phyloP scores from a whole-genome alignment of 257 asterid genomes.

The Solanum sparsipilum region DNA sequence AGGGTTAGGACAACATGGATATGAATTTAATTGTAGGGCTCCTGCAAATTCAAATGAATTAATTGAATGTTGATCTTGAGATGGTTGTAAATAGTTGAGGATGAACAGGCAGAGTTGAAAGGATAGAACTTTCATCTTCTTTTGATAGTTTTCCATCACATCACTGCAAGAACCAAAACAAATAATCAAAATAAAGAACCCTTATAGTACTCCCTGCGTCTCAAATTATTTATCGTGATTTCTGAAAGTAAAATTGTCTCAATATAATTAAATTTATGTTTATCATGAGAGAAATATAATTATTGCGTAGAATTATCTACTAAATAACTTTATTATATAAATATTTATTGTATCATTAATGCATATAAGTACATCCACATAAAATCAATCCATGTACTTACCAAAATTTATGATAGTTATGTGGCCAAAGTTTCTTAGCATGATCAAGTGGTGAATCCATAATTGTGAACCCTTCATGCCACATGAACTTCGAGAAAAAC shows the following conservation, averaged over 20 bases:
- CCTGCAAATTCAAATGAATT: slow-evolving; percentile 23
- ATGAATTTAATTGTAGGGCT: slow-evolving; percentile 39
- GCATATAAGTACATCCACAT: neutral
- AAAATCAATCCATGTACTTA: slow-evolving; percentile 23
- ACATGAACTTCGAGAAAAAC: neutral
- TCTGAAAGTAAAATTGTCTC: neutral
- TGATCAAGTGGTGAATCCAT: neutral
- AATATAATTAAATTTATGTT: neutral
- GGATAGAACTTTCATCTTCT: neutral
- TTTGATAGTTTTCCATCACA: neutral
- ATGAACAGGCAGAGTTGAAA: neutral
- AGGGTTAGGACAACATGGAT: neutral
- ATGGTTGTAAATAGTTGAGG: neutral
- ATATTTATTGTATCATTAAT: neutral
- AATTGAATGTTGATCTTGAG: neutral
- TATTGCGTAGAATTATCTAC: too few species aligned
- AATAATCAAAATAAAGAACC: neutral
- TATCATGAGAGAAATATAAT: neutral
- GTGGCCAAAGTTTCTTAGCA: neutral
- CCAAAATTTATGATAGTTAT: slow-evolving; percentile 41
- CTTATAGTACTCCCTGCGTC: neutral
- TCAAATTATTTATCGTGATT: neutral
- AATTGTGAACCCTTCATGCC: neutral
- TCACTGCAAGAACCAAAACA: neutral
- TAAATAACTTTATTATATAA: neutral